Evolutionary conservation across 768 basidiomycete species (phyloP).

Genomic region (Mycena crocata): DNA sequence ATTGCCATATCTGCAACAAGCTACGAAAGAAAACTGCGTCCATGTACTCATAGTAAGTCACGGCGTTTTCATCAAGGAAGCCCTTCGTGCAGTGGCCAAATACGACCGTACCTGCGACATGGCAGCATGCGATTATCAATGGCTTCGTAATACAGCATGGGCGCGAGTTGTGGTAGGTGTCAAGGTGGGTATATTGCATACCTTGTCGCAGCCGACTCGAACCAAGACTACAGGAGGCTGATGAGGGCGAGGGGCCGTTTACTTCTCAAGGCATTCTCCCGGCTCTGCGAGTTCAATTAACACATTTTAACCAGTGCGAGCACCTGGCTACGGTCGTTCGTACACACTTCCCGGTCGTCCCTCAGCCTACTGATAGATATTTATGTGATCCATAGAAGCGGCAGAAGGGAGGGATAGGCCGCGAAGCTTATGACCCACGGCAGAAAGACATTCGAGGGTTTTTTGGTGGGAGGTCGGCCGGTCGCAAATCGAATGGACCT

Average conservation of each 20-base stretch:
- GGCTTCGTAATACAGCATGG: slow-evolving; percentile 80
- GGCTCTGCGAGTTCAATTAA: slow-evolving; percentile 56
- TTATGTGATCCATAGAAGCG: slow-evolving; percentile 45
- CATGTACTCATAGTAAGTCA: slow-evolving; percentile 81
- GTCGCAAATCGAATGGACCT: slow-evolving; percentile 12
- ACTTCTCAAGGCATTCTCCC: slow-evolving; percentile 38
- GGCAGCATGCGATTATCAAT: slow-evolving; percentile 50
- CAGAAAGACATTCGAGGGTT: slow-evolving; percentile 83
- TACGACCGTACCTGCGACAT: slow-evolving; percentile 45
- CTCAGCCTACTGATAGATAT: slow-evolving; percentile 1
- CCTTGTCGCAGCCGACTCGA: neutral
- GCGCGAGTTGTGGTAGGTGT: slow-evolving; percentile 62
- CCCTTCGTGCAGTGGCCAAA: slow-evolving; percentile 63
- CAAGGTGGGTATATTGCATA: slow-evolving; percentile 46
- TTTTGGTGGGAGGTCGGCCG: slow-evolving; percentile 59
- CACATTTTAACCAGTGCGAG: slow-evolving; percentile 64
- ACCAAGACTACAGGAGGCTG: neutral
- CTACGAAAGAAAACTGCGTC: slow-evolving; percentile 48
- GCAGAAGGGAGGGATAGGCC: slow-evolving; percentile 83
- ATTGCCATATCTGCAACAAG: slow-evolving; percentile 64
- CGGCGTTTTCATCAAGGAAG: slow-evolving; percentile 74
- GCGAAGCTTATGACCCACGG: slow-evolving; percentile 74
- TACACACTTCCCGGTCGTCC: slow-evolving; percentile 17
- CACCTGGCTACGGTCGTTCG: slow-evolving; percentile 71
- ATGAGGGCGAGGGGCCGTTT: slow-evolving; percentile 36